These are phyloP conservation scores for Actinomortierella wolfii DNA, from an alignment of 371 early-diverging fungal species.

Conservation along the genomic window DNA sequence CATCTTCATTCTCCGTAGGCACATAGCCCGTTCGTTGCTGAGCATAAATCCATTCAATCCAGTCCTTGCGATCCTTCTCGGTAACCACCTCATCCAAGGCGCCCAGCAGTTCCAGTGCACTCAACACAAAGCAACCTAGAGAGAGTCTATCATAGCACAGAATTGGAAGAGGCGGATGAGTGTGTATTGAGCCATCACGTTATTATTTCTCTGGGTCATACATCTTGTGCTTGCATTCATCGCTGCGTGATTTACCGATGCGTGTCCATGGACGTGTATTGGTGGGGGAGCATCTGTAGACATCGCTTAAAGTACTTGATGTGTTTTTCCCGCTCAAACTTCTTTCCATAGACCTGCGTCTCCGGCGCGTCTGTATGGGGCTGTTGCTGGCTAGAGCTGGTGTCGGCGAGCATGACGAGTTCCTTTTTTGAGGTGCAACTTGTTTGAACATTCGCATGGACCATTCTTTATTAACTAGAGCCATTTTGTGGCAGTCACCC, in stretches of 20 bases:
- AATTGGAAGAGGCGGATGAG: not conserved
- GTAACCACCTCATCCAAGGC: slow-evolving; percentile 60
- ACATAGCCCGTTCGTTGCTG: slow-evolving; percentile 64
- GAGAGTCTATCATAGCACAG: slow-evolving; percentile 70
- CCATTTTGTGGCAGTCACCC: too few relatives aligned
- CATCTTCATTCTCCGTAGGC: not conserved
- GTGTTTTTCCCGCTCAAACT: slow-evolving; percentile 57
- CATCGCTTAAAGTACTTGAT: slow-evolving; percentile 74
- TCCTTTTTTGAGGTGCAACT: too few relatives aligned
- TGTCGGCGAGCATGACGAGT: too few relatives aligned
- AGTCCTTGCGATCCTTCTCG: slow-evolving; percentile 59
- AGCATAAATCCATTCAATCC: slow-evolving; percentile 96
- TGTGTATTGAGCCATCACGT: not conserved
- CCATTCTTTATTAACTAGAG: too few relatives aligned
- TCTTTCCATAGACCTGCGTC: not conserved
- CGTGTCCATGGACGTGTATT: slow-evolving; percentile 77
- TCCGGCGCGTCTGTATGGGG: too few relatives aligned
- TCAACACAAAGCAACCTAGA: slow-evolving; percentile 80
- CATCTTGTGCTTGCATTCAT: too few relatives aligned
- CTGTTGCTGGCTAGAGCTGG: too few relatives aligned
- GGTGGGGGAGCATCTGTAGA: slow-evolving; percentile 74
- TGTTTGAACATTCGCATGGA: too few relatives aligned
- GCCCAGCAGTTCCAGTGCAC: slow-evolving; percentile 80
- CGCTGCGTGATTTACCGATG: slow-evolving; percentile 61
- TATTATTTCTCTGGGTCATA: not conserved